Evolutionary conservation across 1,284 basidiomycete genomes (phyloP), one percentile per base, ranked within the genome.

Genomic region (Irpex sp.): DNA sequence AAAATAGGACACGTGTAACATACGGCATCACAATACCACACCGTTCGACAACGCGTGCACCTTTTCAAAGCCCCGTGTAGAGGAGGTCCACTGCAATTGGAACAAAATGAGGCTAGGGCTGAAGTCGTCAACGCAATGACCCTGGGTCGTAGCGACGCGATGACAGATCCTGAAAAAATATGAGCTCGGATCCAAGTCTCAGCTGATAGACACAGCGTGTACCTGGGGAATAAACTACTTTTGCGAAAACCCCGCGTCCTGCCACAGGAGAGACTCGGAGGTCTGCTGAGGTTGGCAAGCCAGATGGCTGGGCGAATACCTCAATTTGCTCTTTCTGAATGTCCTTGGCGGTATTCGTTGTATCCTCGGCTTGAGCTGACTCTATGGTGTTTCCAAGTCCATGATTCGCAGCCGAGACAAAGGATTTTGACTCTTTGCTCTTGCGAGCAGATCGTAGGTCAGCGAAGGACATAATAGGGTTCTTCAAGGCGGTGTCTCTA

Each of bases 21-120:
- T 67, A 94, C 93, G 7, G 79, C 68, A 58, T 86, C 82, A 73
- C 94, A 96, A 71, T 97, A 96, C 70, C 83, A 81, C 2, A 92
- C 71, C 0, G 78, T 76, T 57, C 82, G 84, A 72, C 94, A 97
- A 17, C 79, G 79, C 0, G 88, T 85, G 74, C 94, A 96, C 57
- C 90, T 80, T 70, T 84, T 87, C 64, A 91, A 70, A 0, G 77
- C 76, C 7, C 73, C 60, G 1, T 68, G 51, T 0, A 73, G 67
- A 13, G 79, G 69, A 1, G 77, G 71, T 0, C 75, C 77, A 54
- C 83, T 83, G 69, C 94, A 96, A 8, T 77, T 78, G 0, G 91
- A 91, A 69, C 94, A 96, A 71, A 87, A 81, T 0, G 75, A 75
- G 5, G 80, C 74, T 8, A 96, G 78, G 67, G 85, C 81, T 13